These are phyloP conservation scores for Apiospora malaysiana DNA, from an alignment of 2,329 filamentous ascomycete species.

Conservation along the genomic window DNA sequence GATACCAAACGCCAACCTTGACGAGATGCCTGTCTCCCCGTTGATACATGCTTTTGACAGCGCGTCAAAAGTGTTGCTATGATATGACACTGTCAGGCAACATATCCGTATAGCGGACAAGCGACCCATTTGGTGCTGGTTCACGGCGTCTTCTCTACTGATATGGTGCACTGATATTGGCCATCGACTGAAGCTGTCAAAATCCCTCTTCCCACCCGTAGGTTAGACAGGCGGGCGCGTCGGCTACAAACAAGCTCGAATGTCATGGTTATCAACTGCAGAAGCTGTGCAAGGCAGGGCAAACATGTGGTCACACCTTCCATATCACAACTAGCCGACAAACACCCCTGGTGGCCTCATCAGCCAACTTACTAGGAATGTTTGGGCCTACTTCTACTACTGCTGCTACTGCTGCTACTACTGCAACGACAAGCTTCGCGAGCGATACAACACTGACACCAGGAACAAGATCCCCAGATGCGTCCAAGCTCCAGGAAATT, in stretches of 20 bases:
- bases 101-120: not conserved
- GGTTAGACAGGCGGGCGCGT: not conserved
- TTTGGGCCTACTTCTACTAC: not conserved
- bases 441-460: not conserved
- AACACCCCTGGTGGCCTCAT: not conserved
- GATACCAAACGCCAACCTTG: not conserved
- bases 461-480: not conserved
- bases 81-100: not conserved
- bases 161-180: not conserved
- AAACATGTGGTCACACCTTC: conserved; percentile 17
- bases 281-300: conserved; percentile 9
- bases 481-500: not conserved
- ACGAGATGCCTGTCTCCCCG: not conserved
- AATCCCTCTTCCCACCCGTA: not conserved
- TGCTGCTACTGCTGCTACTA: not conserved
- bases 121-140: not conserved
- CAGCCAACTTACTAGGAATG: not conserved
- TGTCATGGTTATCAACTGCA: conserved; percentile 13
- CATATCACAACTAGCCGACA: not conserved
- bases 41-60: not conserved
- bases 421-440: not conserved
- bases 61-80: not conserved
- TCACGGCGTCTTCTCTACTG: conserved; percentile 1
- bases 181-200: conserved; percentile 15
- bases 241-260: conserved; percentile 11